Conservation (phyloP, 2,329 filamentous ascomycete species). For the Fusarium sarcochroum region DNA sequence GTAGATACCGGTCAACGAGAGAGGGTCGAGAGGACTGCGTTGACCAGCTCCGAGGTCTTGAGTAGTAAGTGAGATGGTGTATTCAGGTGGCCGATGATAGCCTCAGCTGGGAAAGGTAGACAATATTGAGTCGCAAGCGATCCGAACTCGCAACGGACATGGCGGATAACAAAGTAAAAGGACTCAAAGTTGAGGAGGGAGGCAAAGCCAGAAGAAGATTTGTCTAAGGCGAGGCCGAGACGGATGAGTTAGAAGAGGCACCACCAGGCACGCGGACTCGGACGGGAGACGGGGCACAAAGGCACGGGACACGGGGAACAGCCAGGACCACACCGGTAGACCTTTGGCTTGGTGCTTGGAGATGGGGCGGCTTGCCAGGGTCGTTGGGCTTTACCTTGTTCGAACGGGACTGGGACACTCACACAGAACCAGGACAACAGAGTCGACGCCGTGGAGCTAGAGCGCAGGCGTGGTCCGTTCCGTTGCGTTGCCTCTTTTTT, state of each 20-base stretch:
- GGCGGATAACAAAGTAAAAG: constrained; percentile 35
- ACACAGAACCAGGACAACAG: neutral
- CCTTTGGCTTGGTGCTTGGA: constrained; percentile 29
- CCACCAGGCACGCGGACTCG: constrained; percentile 37
- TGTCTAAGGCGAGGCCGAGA: constrained; percentile 38
- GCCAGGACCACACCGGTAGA: constrained; percentile 39
- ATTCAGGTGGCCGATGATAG: constrained; percentile 41
- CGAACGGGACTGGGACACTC: constrained; percentile 10
- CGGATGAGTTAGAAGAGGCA: constrained; percentile 34
- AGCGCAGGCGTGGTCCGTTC: constrained; percentile 30
- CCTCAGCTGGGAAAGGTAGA: constrained; percentile 41
- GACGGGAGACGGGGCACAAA: constrained; percentile 43
- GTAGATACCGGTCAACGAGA: constrained; percentile 20
- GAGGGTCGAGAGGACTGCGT: constrained; percentile 20
- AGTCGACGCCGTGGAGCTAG: constrained; percentile 38
- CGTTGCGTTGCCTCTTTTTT: constrained; percentile 21
- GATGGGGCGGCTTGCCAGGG: constrained; percentile 45
- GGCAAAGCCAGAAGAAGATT: constrained; percentile 32
- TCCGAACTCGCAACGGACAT: constrained; percentile 47
- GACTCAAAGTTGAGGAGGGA: constrained; percentile 25
- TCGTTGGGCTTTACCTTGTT: constrained; percentile 43
- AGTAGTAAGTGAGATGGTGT: constrained; percentile 28
- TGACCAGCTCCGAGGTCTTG: constrained; percentile 19
- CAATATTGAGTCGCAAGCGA: constrained; percentile 46
- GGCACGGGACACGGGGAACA: constrained; percentile 41